Base-by-base conservation (phyloP, 2,329 filamentous ascomycete genomes). In the Nemania bipapillata region DNA sequence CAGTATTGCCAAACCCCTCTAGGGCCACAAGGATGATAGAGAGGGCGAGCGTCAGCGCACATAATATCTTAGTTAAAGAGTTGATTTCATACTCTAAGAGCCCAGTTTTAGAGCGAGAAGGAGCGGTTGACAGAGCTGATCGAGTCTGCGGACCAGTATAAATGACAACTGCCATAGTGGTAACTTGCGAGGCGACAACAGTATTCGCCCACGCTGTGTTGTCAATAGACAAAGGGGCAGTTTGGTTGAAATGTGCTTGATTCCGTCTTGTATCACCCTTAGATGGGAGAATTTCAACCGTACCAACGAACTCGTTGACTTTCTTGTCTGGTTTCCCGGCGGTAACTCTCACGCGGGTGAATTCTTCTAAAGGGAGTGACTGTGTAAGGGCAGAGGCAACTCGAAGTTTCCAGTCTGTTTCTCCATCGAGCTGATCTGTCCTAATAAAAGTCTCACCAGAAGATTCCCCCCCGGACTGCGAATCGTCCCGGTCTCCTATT, bases 201-300 rank as follows among this genome's bases (percentile, higher is more conserved):
- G 96, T 99, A 78, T 98, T 99, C 20, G 95, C 95, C 96, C 96
- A 99, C 9, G 96, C 96, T 7, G 96, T 98, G 77, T 99, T 97
- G 80, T 99, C 96, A 70, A 99, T 97, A 1, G 89, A 93, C 42
- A 99, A 84, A 1, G 94, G 90, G 2, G 90, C 88, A 4, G 91
- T 92, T 66, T 87, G 87, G 17, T 80, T 72, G 20, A 71, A 71
- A 22, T 81, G 81, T 17, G 76, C 76, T 30, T 80, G 78, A 26
- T 79, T 82, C 75, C 76, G 85, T 76, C 83, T 85, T 70, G 79
- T 86, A 73, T 82, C 82, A 70, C 80, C 81, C 68, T 78, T 83
- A 67, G 85, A 88, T 0, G 90, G 86, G 22, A 89, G 79, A 12
- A 97, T 83, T 77, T 96, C 91, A 11, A 98, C 84, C 0, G 92